Evolutionary conservation across 148 eudicot genomes (phyloP).

Genomic region (Fagopyrum esculentum): DNA sequence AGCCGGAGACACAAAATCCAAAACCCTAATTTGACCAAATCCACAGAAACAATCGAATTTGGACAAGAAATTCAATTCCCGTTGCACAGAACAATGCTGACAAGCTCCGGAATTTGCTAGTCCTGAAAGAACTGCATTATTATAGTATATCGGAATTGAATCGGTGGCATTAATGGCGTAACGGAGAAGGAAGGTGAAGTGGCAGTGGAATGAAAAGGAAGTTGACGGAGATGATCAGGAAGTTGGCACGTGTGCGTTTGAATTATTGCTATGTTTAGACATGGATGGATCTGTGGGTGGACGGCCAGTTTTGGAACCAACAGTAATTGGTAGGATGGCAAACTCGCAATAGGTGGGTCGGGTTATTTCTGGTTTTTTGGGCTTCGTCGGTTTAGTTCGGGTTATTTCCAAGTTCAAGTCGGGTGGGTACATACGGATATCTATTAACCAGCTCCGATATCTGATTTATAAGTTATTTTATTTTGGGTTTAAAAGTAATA

Average conservation of each 20-base stretch:
- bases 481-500: no score
- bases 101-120: not conserved
- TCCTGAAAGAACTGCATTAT: not conserved
- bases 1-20: not conserved
- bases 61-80: not conserved
- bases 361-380: no score
- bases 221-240: conserved; percentile 8
- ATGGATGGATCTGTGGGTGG: no score
- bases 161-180: not conserved
- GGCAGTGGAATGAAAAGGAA: conserved; percentile 2
- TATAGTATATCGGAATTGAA: not conserved
- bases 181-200: not conserved
- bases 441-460: no score
- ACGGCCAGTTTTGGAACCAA: no score
- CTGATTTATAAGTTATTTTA: no score
- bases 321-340: no score
- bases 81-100: not conserved
- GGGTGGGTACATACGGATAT: no score
- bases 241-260: not conserved
- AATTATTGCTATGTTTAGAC: not conserved
- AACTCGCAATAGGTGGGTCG: no score
- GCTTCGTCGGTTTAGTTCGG: no score
- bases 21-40: conserved; percentile 1
- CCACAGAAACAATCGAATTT: not conserved
- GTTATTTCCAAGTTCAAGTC: no score